Percentiles rank a stretch among this genome's conserved stretches.
Evolutionary conservation across 2,329 filamentous ascomycete species (phyloP).

Genomic region (Stachybotrys echinatus): DNA sequence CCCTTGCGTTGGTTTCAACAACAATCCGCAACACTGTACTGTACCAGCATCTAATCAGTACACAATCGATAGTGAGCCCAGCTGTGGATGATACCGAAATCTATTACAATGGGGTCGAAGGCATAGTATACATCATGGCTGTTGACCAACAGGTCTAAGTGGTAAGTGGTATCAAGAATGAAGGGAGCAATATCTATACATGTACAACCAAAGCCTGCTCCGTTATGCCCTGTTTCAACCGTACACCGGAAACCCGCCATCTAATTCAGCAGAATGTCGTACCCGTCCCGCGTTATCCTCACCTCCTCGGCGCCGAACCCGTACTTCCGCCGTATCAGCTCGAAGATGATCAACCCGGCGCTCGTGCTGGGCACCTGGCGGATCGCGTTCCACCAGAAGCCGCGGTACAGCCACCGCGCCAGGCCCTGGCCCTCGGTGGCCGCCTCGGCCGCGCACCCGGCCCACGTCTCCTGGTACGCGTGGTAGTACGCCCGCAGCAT

Average conservation of each 20-base stretch:
- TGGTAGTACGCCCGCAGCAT: slow-evolving; percentile 63
- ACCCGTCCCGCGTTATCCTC: slow-evolving; percentile 62
- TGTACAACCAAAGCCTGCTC: neutral
- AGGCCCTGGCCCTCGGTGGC: slow-evolving; percentile 49
- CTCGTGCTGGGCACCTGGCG: slow-evolving; percentile 72
- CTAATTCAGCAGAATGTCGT: slow-evolving; percentile 58
- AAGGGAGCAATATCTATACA: neutral
- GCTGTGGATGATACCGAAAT: too few species aligned
- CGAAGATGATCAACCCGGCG: slow-evolving; percentile 73
- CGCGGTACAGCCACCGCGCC: slow-evolving; percentile 61
- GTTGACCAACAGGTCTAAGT: neutral
- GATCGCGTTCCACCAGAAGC: slow-evolving; percentile 68
- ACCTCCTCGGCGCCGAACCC: slow-evolving; percentile 57
- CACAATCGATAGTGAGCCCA: too few species aligned
- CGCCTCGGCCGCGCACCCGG: slow-evolving; percentile 54
- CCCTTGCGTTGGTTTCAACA: too few species aligned
- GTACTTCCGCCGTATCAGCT: slow-evolving; percentile 69
- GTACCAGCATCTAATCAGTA: too few species aligned
- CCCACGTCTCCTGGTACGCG: slow-evolving; percentile 64
- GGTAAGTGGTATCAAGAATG: neutral
- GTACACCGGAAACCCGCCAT: too few species aligned
- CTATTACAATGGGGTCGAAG: neutral
- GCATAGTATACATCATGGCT: neutral
- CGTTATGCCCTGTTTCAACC: too few species aligned
- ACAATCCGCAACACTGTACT: too few species aligned